Base-by-base conservation (phyloP, 2,329 filamentous ascomycete species). In the Colletotrichum lupini region DNA sequence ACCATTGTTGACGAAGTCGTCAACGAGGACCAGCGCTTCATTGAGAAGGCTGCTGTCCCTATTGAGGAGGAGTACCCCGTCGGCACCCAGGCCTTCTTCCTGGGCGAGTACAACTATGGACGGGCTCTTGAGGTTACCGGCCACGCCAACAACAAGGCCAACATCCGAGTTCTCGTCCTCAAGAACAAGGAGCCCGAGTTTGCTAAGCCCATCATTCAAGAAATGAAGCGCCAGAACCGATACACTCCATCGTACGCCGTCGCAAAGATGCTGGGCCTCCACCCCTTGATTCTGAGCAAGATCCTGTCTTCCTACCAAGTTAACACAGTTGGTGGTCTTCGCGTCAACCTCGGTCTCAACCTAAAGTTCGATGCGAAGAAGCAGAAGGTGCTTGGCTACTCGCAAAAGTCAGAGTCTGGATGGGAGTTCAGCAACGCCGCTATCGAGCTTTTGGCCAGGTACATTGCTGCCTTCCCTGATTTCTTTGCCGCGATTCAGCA, bases 351-450 rank as follows among this genome's bases (percentile, higher is more conserved):
- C 28, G 97, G 97, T 0, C 87, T 99, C 74, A 99, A 99, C 79
- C 88, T 99, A 76, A 99, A 99, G 82, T 99, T 99, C 73, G 97
- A 99, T 81, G 94, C 91, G 2, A 96, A 94, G 84, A 98, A 98
- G 83, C 89, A 95, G 77, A 99, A 99, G 85, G 97, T 99, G 7
- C 85, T 99, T 37, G 97, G 97, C 0, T 99, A 98, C 82, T 98
- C 96, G 28, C 93, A 95, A 77, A 97, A 97, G 80, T 92, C 92
- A 4, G 87, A 91, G 14, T 93, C 91, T 32, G 97, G 97, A 6
- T 99, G 97, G 97, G 97, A 99, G 82, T 99, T 98, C 81, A 98
- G 95, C 79, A 89, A 91, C 62, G 92, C 94, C 77, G 95, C 97
- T 1, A 88, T 98, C 70, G 88, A 92, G 58, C 85, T 99, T 67